phyloP scores from a whole-genome alignment of 75 land plant genomes.

The Pinus tabuliformis region DNA sequence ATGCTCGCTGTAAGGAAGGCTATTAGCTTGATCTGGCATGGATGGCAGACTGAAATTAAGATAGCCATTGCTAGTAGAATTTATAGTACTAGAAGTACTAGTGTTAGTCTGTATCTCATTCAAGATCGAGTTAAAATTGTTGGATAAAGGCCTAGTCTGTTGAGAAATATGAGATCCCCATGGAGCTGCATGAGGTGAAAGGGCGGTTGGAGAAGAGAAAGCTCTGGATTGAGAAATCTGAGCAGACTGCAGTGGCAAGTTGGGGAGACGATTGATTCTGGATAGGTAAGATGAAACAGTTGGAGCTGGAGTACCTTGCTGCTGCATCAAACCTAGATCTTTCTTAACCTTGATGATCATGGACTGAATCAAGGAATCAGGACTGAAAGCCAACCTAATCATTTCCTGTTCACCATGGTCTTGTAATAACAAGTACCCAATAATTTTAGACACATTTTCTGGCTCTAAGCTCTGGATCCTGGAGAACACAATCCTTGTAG shows the following conservation, averaged over 20 bases:
- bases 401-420: constrained; percentile 94
- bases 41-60: neutral
- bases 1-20: constrained; percentile 1
- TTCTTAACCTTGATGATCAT: constrained; percentile 58
- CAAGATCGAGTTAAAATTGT: neutral
- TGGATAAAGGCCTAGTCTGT: neutral
- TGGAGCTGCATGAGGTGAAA: constrained; percentile 16
- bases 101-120: neutral
- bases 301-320: constrained; percentile 8
- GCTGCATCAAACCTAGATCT: constrained; percentile 47
- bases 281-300: neutral
- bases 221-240: constrained; percentile 8
- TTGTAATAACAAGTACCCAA: constrained; percentile 82
- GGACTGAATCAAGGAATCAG: constrained; percentile 65
- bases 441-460: constrained; percentile 88
- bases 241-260: neutral
- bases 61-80: neutral
- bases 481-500: constrained; percentile 70
- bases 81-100: neutral
- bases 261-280: constrained; percentile 3
- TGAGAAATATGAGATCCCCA: constrained; percentile 10
- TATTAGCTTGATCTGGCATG: neutral
- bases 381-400: constrained; percentile 82
- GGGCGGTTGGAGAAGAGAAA: constrained; percentile 14
- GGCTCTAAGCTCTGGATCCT: constrained; percentile 86